These are phyloP conservation scores for Apiospora koreana DNA, from an alignment of 2,329 filamentous ascomycete species.

Conservation along the genomic window DNA sequence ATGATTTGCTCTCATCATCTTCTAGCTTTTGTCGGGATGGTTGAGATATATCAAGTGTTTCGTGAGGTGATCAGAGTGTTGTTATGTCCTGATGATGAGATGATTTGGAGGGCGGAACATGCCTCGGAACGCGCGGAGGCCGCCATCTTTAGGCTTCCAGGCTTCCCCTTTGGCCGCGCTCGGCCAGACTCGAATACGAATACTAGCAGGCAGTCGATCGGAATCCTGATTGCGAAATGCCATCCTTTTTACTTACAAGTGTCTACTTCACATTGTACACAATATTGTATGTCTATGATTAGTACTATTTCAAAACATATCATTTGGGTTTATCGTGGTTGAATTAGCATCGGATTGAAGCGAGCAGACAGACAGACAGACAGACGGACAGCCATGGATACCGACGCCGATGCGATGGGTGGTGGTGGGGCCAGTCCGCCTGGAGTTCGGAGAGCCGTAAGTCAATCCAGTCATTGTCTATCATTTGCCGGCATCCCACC, in stretches of 20 bases:
- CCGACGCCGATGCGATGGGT: neutral
- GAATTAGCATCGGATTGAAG: neutral
- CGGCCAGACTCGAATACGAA: neutral
- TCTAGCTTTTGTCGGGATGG: neutral
- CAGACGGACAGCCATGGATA: neutral
- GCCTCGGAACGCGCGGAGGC: neutral
- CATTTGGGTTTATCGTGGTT: neutral
- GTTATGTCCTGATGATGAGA: neutral
- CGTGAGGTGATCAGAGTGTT: neutral
- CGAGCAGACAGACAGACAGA: neutral
- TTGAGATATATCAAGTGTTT: neutral
- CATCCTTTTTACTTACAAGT: neutral
- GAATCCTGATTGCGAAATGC: neutral
- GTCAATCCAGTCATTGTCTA: neutral
- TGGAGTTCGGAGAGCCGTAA: conserved; percentile 10
- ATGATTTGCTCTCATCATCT: too few relatives aligned
- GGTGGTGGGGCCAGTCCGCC: conserved; percentile 7
- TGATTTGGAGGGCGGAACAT: neutral
- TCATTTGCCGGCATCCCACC: neutral
- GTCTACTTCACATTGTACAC: neutral
- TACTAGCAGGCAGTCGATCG: neutral
- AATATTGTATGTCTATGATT: neutral
- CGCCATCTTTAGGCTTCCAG: neutral
- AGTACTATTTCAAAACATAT: neutral
- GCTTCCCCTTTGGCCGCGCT: neutral